A percentile compares a stretch with the other conserved stretches of the same genome.
Evolutionary conservation across 805 yeast genomes (phyloP).

Genomic region (Lipomyces oligophaga): DNA sequence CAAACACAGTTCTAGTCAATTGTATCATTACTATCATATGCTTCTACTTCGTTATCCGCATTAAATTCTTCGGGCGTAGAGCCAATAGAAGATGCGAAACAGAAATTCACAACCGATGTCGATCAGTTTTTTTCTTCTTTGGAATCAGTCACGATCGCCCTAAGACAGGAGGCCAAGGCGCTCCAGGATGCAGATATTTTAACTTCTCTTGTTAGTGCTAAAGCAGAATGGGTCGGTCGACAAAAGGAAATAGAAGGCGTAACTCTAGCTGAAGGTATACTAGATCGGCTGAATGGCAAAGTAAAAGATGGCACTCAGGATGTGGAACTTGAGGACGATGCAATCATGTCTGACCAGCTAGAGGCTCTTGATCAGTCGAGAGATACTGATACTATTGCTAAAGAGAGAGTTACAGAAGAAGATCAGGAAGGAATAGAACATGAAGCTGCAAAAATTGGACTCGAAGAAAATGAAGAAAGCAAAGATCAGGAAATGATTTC

Average conservation of each 20-base stretch:
- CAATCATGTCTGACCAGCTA: too few species aligned
- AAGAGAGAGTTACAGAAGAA: too few species aligned
- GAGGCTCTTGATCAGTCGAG: too few species aligned
- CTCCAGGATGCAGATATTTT: conserved; percentile 20
- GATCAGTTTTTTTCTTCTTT: conserved; percentile 6
- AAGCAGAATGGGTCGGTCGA: conserved; percentile 24
- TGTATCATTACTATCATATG: conserved; percentile 10
- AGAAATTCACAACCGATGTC: conserved; percentile 4
- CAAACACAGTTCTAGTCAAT: conserved; percentile 6
- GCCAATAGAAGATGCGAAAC: conserved; percentile 5
- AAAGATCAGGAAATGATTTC: too few species aligned
- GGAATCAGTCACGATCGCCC: conserved; percentile 15
- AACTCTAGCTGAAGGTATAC: conserved; percentile 10
- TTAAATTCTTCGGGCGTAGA: conserved; percentile 9
- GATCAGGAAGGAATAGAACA: too few species aligned
- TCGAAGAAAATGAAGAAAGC: too few species aligned
- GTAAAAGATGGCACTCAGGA: too few species aligned
- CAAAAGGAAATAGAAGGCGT: conserved; percentile 14
- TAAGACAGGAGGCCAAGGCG: conserved; percentile 21
- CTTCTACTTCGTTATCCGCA: conserved; percentile 13
- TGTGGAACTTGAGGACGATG: too few species aligned
- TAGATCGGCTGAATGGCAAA: conserved; percentile 5
- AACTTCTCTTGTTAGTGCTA: conserved; percentile 15
- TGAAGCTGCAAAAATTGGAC: too few species aligned
- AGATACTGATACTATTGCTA: too few species aligned